Percentiles rank a stretch among this genome's conserved stretches.
Conservation (phyloP, 805 yeast species). For the Saturnispora mendoncae region DNA sequence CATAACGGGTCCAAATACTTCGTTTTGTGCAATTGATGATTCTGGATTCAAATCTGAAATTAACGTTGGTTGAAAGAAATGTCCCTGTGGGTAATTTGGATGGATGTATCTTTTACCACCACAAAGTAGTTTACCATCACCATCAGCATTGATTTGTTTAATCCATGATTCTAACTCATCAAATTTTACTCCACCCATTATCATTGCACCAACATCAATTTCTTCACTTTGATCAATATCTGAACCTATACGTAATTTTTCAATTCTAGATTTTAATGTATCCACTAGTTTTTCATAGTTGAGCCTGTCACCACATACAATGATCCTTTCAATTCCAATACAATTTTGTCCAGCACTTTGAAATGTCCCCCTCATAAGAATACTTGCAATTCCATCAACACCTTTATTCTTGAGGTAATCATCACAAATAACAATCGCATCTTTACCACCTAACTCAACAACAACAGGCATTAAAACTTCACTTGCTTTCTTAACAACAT, state of each 20-base stretch:
- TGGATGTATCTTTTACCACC: constrained; percentile 81
- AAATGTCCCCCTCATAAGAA: constrained; percentile 89
- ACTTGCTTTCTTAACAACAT: constrained; percentile 76
- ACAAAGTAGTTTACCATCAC: constrained; percentile 60
- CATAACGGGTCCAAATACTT: constrained; percentile 90
- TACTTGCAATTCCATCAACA: constrained; percentile 53
- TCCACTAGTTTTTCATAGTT: constrained; percentile 57
- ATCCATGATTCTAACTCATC: constrained; percentile 57
- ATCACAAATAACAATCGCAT: constrained; percentile 80
- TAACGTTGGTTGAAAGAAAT: constrained; percentile 85
- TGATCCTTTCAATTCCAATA: constrained; percentile 92
- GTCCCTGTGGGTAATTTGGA: constrained; percentile 94
- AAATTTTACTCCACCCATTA: constrained; percentile 64
- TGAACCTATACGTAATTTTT: constrained; percentile 68
- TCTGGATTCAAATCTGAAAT: constrained; percentile 68
- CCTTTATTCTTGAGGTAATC: constrained; percentile 49
- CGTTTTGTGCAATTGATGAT: constrained; percentile 78
- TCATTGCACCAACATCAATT: constrained; percentile 95
- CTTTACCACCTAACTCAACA: constrained; percentile 95
- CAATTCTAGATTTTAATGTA: constrained; percentile 49
- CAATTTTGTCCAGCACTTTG: constrained; percentile 98
- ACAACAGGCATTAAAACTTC: constrained; percentile 88
- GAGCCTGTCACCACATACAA: constrained; percentile 52
- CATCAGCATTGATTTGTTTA: constrained; percentile 62
- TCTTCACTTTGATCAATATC: constrained; percentile 86